Conservation (phyloP, 1,284 basidiomycete genomes). For the Golubevia pallescens region DNA sequence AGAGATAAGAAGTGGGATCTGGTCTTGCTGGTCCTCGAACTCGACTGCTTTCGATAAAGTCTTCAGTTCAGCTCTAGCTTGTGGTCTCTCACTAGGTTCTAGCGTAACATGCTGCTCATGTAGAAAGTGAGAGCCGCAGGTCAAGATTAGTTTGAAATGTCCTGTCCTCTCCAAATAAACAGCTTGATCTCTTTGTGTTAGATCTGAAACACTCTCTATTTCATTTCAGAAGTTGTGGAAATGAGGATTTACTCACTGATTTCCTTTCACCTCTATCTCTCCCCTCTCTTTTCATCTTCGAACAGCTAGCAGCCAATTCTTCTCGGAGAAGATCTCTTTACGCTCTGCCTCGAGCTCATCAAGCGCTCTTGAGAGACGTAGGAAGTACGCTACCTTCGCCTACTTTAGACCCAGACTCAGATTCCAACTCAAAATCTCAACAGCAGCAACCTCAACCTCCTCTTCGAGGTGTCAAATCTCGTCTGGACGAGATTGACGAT, state of each 20-base stretch:
- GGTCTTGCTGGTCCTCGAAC: no score
- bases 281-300: background rate
- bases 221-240: no score
- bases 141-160: no score
- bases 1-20: no score
- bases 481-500: conserved; percentile 59
- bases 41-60: no score
- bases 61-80: no score
- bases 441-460: background rate
- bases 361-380: conserved; percentile 32
- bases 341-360: conserved; percentile 44
- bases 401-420: conserved; percentile 8
- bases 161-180: background rate
- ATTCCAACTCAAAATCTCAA: background rate
- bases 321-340: conserved; percentile 38
- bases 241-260: no score
- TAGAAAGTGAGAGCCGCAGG: no score
- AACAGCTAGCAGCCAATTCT: conserved; percentile 43
- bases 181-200: background rate
- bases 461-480: conserved; percentile 26
- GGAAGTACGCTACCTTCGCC: conserved; percentile 28
- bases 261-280: background rate
- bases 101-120: no score
- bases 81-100: no score
- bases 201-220: conserved; percentile 6